Percentiles rank a stretch among this genome's conserved stretches.
Evolutionary conservation across 208 protist species (phyloP).

Genomic region (Leishmania aethiopica): DNA sequence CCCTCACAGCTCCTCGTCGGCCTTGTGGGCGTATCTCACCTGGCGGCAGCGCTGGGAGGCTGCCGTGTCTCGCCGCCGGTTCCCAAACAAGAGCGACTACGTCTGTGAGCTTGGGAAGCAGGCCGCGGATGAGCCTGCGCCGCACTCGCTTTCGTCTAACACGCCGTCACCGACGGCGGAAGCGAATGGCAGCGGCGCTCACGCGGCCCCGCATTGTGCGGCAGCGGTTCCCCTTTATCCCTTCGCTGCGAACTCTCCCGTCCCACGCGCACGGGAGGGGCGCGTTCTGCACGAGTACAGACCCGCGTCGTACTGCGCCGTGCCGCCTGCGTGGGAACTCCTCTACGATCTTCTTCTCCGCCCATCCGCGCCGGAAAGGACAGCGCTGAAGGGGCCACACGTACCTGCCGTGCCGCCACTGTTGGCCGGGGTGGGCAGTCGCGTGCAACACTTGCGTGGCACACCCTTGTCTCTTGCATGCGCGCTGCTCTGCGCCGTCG

Average conservation of each 20-base stretch:
- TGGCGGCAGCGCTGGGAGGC: slow-evolving; percentile 32
- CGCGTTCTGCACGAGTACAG: slow-evolving; percentile 7
- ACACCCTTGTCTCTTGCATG: neutral
- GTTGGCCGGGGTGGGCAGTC: neutral
- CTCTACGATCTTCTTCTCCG: slow-evolving; percentile 25
- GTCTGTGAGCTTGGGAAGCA: slow-evolving; percentile 9
- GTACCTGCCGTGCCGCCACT: slow-evolving; percentile 11
- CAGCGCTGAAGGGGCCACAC: neutral
- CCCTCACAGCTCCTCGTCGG: neutral
- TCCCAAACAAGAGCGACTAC: slow-evolving; percentile 7
- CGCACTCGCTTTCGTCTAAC: neutral
- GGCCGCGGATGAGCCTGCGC: neutral
- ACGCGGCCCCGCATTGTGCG: neutral
- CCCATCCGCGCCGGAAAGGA: neutral
- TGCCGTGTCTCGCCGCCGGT: slow-evolving; percentile 19
- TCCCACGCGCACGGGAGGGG: slow-evolving; percentile 8
- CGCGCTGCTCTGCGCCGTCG: slow-evolving; percentile 7
- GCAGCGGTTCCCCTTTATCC: neutral
- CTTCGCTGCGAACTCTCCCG: slow-evolving; percentile 1
- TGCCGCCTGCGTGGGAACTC: slow-evolving; percentile 26
- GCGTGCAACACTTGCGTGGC: neutral
- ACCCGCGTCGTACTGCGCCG: slow-evolving; percentile 20
- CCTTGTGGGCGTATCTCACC: slow-evolving; percentile 19
- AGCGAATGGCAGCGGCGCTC: neutral
- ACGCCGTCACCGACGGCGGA: neutral